Conservation (phyloP, 163 green algal genomes). For the Chlamydomonas reinhardtii region DNA sequence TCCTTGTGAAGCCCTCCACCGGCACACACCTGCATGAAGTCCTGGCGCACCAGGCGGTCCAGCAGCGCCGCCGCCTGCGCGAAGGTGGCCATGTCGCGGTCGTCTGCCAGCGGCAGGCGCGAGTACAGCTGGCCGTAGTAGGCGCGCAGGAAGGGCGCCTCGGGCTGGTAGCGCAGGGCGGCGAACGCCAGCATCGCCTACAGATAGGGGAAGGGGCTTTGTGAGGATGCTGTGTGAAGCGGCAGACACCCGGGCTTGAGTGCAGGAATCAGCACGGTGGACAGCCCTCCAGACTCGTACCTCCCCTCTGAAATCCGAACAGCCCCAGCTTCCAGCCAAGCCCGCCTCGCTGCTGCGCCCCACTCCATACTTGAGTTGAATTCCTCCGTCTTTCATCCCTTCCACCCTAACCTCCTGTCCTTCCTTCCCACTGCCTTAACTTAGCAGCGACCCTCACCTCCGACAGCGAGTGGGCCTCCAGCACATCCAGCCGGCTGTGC, state of each 20-base stretch:
- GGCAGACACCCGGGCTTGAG: no score
- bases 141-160: conserved; percentile 44
- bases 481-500: conserved; percentile 11
- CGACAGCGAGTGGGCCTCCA: conserved; percentile 35
- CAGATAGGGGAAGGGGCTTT: neutral
- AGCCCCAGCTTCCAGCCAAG: no score
- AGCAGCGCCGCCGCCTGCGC: conserved; percentile 8
- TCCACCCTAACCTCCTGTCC: no score
- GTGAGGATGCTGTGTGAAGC: no score
- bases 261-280: no score
- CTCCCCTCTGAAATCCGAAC: no score
- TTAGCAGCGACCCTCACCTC: conserved; percentile 9
- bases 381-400: no score
- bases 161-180: conserved; percentile 38
- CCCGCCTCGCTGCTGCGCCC: no score
- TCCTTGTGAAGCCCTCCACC: no score
- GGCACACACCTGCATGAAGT: conserved; percentile 24
- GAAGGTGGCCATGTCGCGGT: conserved; percentile 53
- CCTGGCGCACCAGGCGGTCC: conserved; percentile 16
- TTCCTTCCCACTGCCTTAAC: no score
- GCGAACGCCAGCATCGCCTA: conserved; percentile 48
- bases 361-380: no score
- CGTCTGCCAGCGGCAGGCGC: conserved; percentile 59
- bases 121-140: conserved; percentile 46
- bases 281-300: no score